A percentile compares a stretch with the other conserved stretches of the same genome.
Evolutionary conservation across 345 rosid genomes (phyloP).

Genomic region (Citrus sp.): DNA sequence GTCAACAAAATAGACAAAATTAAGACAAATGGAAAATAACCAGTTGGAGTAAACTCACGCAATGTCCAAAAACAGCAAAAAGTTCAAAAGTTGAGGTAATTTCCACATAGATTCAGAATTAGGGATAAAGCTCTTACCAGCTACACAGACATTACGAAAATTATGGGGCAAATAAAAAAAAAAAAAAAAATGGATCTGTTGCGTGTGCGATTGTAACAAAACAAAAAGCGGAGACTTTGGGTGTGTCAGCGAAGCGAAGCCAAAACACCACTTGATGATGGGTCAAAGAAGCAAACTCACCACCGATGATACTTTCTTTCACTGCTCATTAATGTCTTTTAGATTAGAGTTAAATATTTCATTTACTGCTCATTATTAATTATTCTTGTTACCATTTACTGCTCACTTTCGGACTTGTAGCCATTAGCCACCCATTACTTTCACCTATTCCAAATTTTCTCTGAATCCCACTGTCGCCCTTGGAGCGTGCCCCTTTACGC

Average conservation of each 20-base stretch:
- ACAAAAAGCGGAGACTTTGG: slow-evolving; percentile 3
- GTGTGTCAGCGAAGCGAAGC: not conserved
- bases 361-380: not conserved
- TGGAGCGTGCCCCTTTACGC: not conserved
- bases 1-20: slow-evolving; percentile 21
- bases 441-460: not conserved
- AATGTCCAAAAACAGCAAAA: slow-evolving; percentile 7
- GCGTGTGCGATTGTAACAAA: not conserved
- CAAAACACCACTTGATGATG: not conserved
- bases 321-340: not conserved
- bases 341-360: not conserved
- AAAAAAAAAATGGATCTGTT: not conserved
- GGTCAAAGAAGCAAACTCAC: slow-evolving; percentile 9
- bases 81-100: slow-evolving; percentile 22
- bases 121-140: slow-evolving; percentile 19
- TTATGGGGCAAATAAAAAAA: not conserved
- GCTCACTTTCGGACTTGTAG: not conserved
- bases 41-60: slow-evolving; percentile 12
- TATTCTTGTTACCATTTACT: not conserved
- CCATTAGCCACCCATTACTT: not conserved
- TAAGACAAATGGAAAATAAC: slow-evolving; percentile 15
- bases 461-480: not conserved
- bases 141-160: slow-evolving; percentile 6
- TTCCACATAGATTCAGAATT: not conserved
- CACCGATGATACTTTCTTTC: not conserved